A percentile compares a stretch with the other conserved stretches of the same genome.
phyloP scores from a whole-genome alignment of 2,329 filamentous ascomycete genomes.

The Leptographium flavum region DNA sequence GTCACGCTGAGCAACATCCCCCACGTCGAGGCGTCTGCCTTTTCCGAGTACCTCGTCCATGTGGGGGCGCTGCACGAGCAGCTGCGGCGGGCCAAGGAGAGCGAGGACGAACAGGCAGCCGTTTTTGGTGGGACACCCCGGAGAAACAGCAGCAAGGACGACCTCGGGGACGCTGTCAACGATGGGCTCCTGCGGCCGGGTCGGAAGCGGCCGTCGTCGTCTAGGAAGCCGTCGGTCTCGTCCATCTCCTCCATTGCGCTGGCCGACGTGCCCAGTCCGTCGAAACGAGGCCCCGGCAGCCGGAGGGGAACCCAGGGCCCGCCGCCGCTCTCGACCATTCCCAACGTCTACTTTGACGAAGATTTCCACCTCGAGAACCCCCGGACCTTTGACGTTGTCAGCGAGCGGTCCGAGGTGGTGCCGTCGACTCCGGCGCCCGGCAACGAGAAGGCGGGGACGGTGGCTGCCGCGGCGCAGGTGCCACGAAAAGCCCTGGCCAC shows the following conservation, averaged over 20 bases:
- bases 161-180: conserved; percentile 22
- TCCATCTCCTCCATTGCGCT: conserved; percentile 30
- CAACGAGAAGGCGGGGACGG: conserved; percentile 28
- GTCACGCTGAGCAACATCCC: conserved; percentile 82
- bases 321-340: conserved; percentile 83
- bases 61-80: conserved; percentile 82
- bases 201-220: conserved; percentile 21
- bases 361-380: conserved; percentile 94
- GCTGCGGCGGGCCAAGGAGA: conserved; percentile 69
- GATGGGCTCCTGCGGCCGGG: conserved; percentile 35
- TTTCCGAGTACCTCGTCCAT: conserved; percentile 71
- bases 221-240: conserved; percentile 29
- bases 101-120: conserved; percentile 44
- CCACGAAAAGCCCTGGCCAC: conserved; percentile 82
- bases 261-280: conserved; percentile 25
- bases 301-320: conserved; percentile 55
- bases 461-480: conserved; percentile 28
- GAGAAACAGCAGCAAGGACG: conserved; percentile 27
- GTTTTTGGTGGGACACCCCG: conserved; percentile 20
- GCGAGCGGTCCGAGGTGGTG: conserved; percentile 94
- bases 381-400: conserved; percentile 89
- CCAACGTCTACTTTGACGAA: conserved; percentile 85
- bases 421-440: conserved; percentile 41
- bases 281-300: conserved; percentile 31
- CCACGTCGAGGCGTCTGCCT: conserved; percentile 64